Evolutionary conservation across 345 rosid genomes (phyloP), one percentile per base, ranked within the genome.

Genomic region (Lepidium africanum): DNA sequence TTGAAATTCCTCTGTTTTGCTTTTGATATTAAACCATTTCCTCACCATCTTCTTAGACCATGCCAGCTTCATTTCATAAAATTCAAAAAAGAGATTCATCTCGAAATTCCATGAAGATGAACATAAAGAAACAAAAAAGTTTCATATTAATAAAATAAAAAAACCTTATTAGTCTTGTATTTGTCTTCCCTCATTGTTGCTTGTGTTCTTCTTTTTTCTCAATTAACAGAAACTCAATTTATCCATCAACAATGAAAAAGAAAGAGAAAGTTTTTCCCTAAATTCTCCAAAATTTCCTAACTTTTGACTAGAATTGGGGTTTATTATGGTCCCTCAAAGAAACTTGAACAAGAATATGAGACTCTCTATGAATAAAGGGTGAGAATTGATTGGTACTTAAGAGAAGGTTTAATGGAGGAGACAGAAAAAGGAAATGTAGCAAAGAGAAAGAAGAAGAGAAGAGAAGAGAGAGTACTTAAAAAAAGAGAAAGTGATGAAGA

Each of bases 31-130:
- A 79, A 91, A 89, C 91, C 82, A 80, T 83, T 91, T 94, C 77
- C 95, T 89, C 56, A 86, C 91, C 89, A 90, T 84, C 82, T 84
- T 94, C 77, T 89, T 91, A 65, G 99, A 84, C 97, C 99, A 94
- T 50, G 97, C 87, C 78, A 94, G 80, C 99, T 94, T 86, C 78
- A 83, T 48, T 72, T 40, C 40, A 41, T 2, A 41, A 30, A 41
- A 49, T 23, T 27, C 71, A 35, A 40, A 57, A 30, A 2, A 19
- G 61, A 69, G 13, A 21, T 58, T 57, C 57, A 59, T 21, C 69
- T 60, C 11, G 30, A 62, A 61, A 42, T 66, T n/a, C 8, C 42
- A 52, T 51, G 33, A 68, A 75, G 43, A 63, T 70, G 14, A 3
- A 37, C 32, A 58, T 30, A 60, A 12, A 3, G 10, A 58, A 30